Evolutionary conservation across 2,329 filamentous ascomycete species (phyloP), one percentile per base, ranked within the genome.

Genomic region (Paramyrothecium roridum): DNA sequence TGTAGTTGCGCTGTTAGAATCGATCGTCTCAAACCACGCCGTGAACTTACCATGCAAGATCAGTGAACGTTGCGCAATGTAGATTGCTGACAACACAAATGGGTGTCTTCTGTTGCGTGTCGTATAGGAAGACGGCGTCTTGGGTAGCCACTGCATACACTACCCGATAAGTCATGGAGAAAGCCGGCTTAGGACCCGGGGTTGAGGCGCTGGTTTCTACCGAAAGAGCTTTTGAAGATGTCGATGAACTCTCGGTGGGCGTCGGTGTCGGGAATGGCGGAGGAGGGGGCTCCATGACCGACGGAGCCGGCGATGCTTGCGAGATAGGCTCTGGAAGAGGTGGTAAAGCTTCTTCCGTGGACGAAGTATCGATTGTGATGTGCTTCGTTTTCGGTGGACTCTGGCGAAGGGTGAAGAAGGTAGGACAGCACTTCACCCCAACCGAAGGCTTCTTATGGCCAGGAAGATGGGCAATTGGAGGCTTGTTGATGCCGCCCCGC

Each of bases 401-500:
- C 64, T 89, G 85, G 45, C 95, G 86, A 21, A 96, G 77, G 0
- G 87, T 91, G 73, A 98, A 99, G 63, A 90, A 87, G 22, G 96
- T 75, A 0, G 95, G 95, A 16, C 93, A 99, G 70, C 95, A 99
- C 67, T 91, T 91, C 57, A 99, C 91, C 2, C 93, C 95, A 12
- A 99, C 91, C 0, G 95, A 98, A 0, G 95, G 95, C 72, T 99
- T 99, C 79, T 97, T 99, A 73, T 98, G 93, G 2, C 95, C 95
- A 0, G 95, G 95, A 8, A 99, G 81, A 73, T 98, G 95, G 8
- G 93, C 92, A 55, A 98, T 89, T 2, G 95, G 95, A 1, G 95
- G 92, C 70, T 96, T 97, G 75, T 97, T 98, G 67, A 99, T 91
- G 22, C 95, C 95, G 30, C 93, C 95, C 64, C 95, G 83, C 0